A percentile compares a stretch with the other conserved stretches of the same genome.
Evolutionary conservation across 73 alveolate genomes (phyloP).

Genomic region (Effrenium voratum): DNA sequence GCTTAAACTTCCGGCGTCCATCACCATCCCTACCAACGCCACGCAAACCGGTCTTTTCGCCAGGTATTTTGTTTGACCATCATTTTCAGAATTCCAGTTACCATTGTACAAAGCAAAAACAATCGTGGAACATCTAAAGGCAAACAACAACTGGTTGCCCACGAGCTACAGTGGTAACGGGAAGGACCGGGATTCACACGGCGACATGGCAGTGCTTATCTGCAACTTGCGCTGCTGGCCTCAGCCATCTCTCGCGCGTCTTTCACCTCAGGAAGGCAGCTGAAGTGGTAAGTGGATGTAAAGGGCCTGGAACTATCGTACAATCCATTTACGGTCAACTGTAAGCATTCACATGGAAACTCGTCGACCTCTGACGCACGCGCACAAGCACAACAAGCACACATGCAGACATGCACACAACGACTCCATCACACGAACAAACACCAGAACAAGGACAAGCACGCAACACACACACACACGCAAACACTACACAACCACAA

Average conservation of each 20-base stretch:
- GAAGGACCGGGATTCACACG: not conserved
- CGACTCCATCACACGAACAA: not conserved
- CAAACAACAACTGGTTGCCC: not conserved
- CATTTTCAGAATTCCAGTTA: not conserved
- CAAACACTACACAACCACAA: not conserved
- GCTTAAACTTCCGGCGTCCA: too few relatives aligned
- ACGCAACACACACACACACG: not conserved
- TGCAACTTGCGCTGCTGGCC: not conserved
- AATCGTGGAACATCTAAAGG: not conserved
- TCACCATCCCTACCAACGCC: too few relatives aligned
- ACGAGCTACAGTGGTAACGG: not conserved
- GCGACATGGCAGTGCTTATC: not conserved
- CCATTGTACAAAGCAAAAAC: not conserved
- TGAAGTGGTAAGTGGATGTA: too few relatives aligned
- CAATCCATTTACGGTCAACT: too few relatives aligned
- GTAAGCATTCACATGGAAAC: too few relatives aligned
- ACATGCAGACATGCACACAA: not conserved
- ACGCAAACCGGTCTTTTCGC: not conserved
- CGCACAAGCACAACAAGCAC: too few relatives aligned
- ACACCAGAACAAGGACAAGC: not conserved
- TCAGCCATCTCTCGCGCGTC: slow-evolving; percentile 77
- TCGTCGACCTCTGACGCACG: too few relatives aligned
- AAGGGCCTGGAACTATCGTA: too few relatives aligned
- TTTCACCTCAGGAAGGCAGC: not conserved
- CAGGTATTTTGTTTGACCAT: not conserved